Evolutionary conservation across 306 rosid species (phyloP).

Genomic region (Biancaea sappan): DNA sequence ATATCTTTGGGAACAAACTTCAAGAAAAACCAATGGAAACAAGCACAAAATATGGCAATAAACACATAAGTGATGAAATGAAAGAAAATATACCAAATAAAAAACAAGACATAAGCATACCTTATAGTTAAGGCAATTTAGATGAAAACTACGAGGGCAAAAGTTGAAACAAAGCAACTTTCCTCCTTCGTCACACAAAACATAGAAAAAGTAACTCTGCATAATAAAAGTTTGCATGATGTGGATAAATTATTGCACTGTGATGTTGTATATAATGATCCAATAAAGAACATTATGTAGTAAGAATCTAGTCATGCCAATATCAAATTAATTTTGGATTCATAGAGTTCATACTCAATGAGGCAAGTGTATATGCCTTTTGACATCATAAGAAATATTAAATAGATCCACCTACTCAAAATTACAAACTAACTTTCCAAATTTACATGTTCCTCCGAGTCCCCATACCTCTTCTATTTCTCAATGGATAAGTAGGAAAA

Average conservation of each 20-base stretch:
- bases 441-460: too few relatives aligned
- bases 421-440: background rate
- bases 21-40: background rate
- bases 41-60: background rate
- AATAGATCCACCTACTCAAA: background rate
- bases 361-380: background rate
- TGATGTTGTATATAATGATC: background rate
- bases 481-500: too few relatives aligned
- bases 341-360: background rate
- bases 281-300: too few relatives aligned
- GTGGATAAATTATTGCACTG: background rate
- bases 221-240: background rate
- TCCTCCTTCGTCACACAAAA: background rate
- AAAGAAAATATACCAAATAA: background rate
- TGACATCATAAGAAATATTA: background rate
- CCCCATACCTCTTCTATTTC: too few relatives aligned
- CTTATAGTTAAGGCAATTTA: background rate
- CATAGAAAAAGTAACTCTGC: background rate
- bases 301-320: too few relatives aligned
- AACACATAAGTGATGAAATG: background rate
- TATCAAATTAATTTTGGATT: too few relatives aligned
- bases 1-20: background rate
- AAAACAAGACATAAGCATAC: slow-evolving; percentile 5
- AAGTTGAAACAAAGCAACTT: background rate
- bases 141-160: slow-evolving; percentile 6